Evolutionary conservation across 2,329 filamentous ascomycete species (phyloP), one percentile per base, ranked within the genome.

Genomic region (Penicillium paneum): DNA sequence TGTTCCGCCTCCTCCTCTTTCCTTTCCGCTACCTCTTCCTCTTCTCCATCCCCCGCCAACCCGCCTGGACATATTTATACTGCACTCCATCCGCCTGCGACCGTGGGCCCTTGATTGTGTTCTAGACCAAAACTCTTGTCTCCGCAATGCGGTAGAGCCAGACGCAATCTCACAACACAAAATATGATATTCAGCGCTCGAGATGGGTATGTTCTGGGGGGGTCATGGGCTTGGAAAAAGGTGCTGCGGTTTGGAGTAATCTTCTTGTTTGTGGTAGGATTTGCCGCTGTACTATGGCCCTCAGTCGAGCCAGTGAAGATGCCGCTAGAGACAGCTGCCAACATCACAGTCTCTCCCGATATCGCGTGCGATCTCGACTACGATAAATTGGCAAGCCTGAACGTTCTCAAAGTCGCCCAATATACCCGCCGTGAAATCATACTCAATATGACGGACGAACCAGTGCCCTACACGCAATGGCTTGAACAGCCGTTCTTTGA

Each of bases 351-450:
- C 24, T 62, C 66, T 34, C 45, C 66, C 12, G 51, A 60, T 24
- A 58, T 71, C 28, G 49, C 58, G 29, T 72, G 70, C 54, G 59
- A 70, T 13, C 58, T 65, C 17, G 67, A 71, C 40, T 38, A 62
- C 21, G 60, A 66, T 5, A 45, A 63, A 35, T 54, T 72, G 34
- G 45, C 54, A 11, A 61, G 58, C 11, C 54, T 72, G 11, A 45
- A 65, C 6, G 56, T 72, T 28, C 44, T 49, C 29, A 70, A 68
- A 49, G 39, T 72, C 21, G 58, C 63, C 40, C 55, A 64, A 39
- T 71, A 69, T 45, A 65, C 64, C 40, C 69, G 69, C 15, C 70
- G 69, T 6, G 69, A 71, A 45, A 59, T 70, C 6, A 55, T 67
- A 17, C 52, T 65, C 34, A 57, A 64, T 21, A 56, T 67, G 24